phyloP scores from a whole-genome alignment of 2,329 filamentous ascomycete genomes.

The Gaeumannomyces tritici region DNA sequence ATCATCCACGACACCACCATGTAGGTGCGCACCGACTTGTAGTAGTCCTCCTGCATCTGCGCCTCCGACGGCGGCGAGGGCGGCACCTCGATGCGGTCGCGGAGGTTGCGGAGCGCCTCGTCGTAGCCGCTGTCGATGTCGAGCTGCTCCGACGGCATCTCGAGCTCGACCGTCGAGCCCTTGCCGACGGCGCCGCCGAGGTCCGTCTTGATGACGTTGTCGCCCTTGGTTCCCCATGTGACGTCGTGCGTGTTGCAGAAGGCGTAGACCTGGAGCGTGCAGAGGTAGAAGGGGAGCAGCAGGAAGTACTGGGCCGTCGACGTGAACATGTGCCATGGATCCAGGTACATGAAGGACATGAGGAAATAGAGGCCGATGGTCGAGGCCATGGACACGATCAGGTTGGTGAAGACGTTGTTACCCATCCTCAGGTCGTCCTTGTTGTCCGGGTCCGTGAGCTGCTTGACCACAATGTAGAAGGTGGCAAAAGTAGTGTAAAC shows the following conservation, averaged over 20 bases:
- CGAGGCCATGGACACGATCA: conserved; percentile 81
- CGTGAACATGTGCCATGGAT: conserved; percentile 99
- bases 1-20: conserved; percentile 96
- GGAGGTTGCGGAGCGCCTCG: conserved; percentile 89
- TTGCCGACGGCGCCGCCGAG: conserved; percentile 76
- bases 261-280: conserved; percentile 93
- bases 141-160: conserved; percentile 96
- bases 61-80: conserved; percentile 52
- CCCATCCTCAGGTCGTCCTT: conserved; percentile 40
- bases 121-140: conserved; percentile 98
- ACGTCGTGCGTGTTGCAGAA: conserved; percentile 99
- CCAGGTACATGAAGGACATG: conserved; percentile 93
- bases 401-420: conserved; percentile 88
- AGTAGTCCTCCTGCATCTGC: conserved; percentile 96
- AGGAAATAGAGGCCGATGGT: conserved; percentile 92
- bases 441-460: conserved; percentile 44
- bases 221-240: conserved; percentile 97
- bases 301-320: conserved; percentile 86
- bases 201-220: conserved; percentile 90
- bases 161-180: conserved; percentile 77
- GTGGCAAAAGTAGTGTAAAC: conserved; percentile 84
- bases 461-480: conserved; percentile 80
- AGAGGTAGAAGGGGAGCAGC: conserved; percentile 87
- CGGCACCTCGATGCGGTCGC: conserved; percentile 81
- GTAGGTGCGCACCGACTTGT: conserved; percentile 93